A percentile compares a stretch with the other conserved stretches of the same genome.
Evolutionary conservation across 352 stramenopile species (phyloP).

Genomic region (Thalassiosira sp.): DNA sequence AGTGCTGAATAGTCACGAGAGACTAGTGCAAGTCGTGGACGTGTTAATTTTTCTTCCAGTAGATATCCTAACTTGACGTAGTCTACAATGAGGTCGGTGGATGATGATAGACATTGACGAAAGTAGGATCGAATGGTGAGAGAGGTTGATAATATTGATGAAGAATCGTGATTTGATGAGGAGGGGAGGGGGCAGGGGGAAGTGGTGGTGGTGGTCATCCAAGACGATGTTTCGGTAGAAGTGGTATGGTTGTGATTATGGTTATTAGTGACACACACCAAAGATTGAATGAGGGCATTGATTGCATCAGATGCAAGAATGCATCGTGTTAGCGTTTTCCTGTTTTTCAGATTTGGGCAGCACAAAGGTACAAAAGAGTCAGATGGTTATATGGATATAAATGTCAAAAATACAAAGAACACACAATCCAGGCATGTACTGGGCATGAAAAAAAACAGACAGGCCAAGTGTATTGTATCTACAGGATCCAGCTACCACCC

Average conservation of each 20-base stretch:
- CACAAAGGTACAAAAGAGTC: no score
- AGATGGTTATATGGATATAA: constrained; percentile 1
- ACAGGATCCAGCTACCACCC: no score
- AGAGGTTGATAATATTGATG: background rate
- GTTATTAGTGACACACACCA: background rate
- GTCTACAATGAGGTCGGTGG: constrained; percentile 32
- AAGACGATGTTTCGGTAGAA: no score
- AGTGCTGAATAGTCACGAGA: background rate
- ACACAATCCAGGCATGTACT: no score
- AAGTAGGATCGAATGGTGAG: constrained; percentile 36
- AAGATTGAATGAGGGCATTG: constrained; percentile 39
- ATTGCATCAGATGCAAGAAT: constrained; percentile 51
- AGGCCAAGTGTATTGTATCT: no score
- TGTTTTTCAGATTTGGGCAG: no score
- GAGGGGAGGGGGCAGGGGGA: background rate
- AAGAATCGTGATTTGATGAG: background rate
- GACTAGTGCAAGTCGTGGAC: background rate
- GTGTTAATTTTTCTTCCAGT: constrained; percentile 51
- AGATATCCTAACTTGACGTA: constrained; percentile 57
- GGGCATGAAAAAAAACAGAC: no score
- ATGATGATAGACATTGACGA: constrained; percentile 37
- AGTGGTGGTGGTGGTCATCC: no score
- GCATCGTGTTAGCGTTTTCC: constrained; percentile 41
- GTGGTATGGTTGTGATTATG: background rate
- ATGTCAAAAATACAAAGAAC: no score